A percentile compares a stretch with the other conserved stretches of the same genome.
These are phyloP conservation scores for Xerocomus brunneocitrinus DNA, from an alignment of 768 basidiomycete species.

Conservation along the genomic window DNA sequence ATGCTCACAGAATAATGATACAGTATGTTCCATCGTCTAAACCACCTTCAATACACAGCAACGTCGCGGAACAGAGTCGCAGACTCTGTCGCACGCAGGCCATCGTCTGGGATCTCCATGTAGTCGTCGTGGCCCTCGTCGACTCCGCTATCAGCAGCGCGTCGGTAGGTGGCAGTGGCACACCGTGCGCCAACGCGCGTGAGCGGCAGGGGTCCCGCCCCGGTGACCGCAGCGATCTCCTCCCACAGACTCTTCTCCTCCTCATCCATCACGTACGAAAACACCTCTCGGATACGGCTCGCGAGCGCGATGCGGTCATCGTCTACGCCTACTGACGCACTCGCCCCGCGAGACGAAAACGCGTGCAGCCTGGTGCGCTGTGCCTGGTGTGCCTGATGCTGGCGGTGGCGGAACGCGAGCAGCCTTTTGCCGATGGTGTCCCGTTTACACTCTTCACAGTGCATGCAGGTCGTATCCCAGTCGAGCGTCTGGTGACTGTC, in stretches of 20 bases:
- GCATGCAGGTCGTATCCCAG: constrained; percentile 19
- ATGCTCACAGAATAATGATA: constrained; percentile 4
- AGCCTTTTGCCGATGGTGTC: constrained; percentile 26
- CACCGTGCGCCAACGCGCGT: constrained; percentile 13
- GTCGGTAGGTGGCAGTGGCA: not conserved
- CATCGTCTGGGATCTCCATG: constrained; percentile 16
- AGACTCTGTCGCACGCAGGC: constrained; percentile 17
- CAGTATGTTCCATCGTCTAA: not conserved
- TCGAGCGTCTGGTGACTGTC: constrained; percentile 20
- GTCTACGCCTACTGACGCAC: not conserved
- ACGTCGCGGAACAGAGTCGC: constrained; percentile 17
- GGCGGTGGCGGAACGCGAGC: constrained; percentile 18
- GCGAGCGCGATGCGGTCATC: constrained; percentile 9
- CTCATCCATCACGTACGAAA: constrained; percentile 20
- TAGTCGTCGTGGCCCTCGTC: constrained; percentile 8
- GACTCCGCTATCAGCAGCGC: not conserved
- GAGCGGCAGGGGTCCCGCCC: constrained; percentile 10
- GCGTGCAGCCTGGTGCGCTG: constrained; percentile 4
- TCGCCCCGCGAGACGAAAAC: not conserved
- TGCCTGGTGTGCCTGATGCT: constrained; percentile 3
- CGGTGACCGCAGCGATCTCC: constrained; percentile 25
- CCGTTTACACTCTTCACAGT: constrained; percentile 28
- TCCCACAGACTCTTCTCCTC: constrained; percentile 28
- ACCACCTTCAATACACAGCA: constrained; percentile 17
- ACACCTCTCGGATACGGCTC: constrained; percentile 10